Evolutionary conservation across 176 grass and related monocot species (phyloP).

Genomic region (Saccharum spontaneum): DNA sequence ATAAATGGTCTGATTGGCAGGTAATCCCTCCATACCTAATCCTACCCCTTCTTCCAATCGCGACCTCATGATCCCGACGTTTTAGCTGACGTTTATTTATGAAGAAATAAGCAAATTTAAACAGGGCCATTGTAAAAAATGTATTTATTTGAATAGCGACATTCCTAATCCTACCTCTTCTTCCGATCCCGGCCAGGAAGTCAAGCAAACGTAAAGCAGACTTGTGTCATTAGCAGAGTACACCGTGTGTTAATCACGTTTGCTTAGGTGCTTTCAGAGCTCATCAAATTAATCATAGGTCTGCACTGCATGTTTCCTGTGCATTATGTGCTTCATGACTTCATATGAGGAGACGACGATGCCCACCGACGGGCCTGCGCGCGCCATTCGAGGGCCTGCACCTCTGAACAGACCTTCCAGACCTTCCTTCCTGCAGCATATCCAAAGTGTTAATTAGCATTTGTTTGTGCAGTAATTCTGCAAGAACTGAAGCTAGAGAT

Average conservation of each 20-base stretch:
- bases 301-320: constrained; percentile 48
- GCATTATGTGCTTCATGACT: constrained; percentile 78
- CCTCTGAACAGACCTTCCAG: constrained; percentile 69
- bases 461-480: constrained; percentile 4
- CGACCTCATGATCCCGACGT: no score
- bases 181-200: constrained; percentile 23
- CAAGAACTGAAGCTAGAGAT: background rate
- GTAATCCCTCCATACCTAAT: background rate
- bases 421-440: constrained; percentile 75
- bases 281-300: constrained; percentile 25
- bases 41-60: no score
- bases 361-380: constrained; percentile 83
- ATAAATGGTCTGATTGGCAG: background rate
- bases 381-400: constrained; percentile 72
- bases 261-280: background rate
- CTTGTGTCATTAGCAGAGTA: background rate
- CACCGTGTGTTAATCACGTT: background rate
- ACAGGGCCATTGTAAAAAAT: background rate
- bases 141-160: constrained; percentile 15
- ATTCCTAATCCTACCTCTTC: background rate
- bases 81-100: background rate
- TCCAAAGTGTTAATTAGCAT: background rate
- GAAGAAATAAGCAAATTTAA: background rate
- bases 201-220: background rate
- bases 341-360: constrained; percentile 90